These are phyloP conservation scores for Salinomyces thailandicus DNA, from an alignment of 2,329 filamentous ascomycete genomes.

Conservation along the genomic window DNA sequence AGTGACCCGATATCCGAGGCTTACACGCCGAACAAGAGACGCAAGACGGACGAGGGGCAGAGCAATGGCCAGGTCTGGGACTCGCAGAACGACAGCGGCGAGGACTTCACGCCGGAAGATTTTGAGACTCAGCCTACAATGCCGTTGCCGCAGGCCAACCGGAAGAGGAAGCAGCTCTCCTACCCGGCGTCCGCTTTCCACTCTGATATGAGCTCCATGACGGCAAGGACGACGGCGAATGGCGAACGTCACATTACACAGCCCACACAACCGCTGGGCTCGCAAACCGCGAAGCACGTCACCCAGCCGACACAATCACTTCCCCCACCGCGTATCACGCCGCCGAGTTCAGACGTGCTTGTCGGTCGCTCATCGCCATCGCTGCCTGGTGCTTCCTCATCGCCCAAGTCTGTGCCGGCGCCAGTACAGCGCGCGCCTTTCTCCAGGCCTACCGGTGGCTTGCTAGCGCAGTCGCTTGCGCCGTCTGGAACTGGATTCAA, in stretches of 20 bases:
- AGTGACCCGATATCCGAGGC: constrained; percentile 26
- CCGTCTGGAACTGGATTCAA: constrained; percentile 65
- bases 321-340: background rate
- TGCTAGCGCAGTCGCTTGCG: constrained; percentile 55
- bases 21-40: constrained; percentile 25
- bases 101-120: constrained; percentile 41
- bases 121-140: constrained; percentile 42
- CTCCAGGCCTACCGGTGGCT: constrained; percentile 25
- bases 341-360: constrained; percentile 47
- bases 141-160: constrained; percentile 27
- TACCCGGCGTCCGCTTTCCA: constrained; percentile 13
- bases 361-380: constrained; percentile 76
- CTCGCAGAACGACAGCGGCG: constrained; percentile 36
- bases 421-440: constrained; percentile 14
- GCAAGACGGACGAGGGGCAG: constrained; percentile 16
- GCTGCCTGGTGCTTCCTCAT: constrained; percentile 26
- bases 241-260: constrained; percentile 36
- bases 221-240: constrained; percentile 1
- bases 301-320: constrained; percentile 44
- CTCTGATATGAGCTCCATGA: constrained; percentile 12
- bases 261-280: constrained; percentile 48
- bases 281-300: constrained; percentile 15
- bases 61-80: constrained; percentile 15
- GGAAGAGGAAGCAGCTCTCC: constrained; percentile 14
- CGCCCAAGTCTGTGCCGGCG: constrained; percentile 22